A percentile compares a stretch with the other conserved stretches of the same genome.
Conservation (phyloP, 2,329 filamentous ascomycete genomes). For the Ambrosiella xylebori region DNA sequence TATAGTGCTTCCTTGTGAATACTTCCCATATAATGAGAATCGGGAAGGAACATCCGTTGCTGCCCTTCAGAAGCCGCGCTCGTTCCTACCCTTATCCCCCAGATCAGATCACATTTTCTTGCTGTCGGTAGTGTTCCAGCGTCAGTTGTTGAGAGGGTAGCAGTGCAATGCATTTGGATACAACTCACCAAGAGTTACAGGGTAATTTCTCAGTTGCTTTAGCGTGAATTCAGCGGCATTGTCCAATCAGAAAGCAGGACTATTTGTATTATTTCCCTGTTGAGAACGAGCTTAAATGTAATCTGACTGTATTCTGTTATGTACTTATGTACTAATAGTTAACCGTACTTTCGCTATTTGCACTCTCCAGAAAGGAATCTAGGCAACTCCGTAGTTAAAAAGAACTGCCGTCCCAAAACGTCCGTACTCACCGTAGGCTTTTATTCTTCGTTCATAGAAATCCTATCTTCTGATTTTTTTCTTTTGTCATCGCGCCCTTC, state of each 20-base stretch:
- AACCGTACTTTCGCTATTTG: neutral
- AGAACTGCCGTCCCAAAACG: neutral
- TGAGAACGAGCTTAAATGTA: too few species aligned
- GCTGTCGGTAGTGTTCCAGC: neutral
- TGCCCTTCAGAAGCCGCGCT: neutral
- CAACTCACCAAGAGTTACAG: too few species aligned
- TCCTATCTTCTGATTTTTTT: neutral
- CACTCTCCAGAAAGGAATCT: neutral
- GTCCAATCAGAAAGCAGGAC: too few species aligned
- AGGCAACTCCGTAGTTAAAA: neutral
- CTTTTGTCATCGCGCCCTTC: neutral
- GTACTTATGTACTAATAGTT: too few species aligned
- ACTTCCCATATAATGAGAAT: neutral
- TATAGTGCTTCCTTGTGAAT: neutral
- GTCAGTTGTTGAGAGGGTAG: neutral
- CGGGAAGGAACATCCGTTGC: neutral
- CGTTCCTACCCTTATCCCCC: neutral
- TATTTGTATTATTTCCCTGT: too few species aligned
- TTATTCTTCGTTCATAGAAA: neutral
- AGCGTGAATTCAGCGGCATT: too few species aligned
- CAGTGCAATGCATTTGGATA: too few species aligned
- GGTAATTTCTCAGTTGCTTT: too few species aligned
- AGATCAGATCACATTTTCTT: neutral
- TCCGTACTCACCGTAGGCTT: neutral
- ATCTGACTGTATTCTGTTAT: too few species aligned